Conservation (phyloP, 2,329 filamentous ascomycete species). For the Trichothecium sympodiale region DNA sequence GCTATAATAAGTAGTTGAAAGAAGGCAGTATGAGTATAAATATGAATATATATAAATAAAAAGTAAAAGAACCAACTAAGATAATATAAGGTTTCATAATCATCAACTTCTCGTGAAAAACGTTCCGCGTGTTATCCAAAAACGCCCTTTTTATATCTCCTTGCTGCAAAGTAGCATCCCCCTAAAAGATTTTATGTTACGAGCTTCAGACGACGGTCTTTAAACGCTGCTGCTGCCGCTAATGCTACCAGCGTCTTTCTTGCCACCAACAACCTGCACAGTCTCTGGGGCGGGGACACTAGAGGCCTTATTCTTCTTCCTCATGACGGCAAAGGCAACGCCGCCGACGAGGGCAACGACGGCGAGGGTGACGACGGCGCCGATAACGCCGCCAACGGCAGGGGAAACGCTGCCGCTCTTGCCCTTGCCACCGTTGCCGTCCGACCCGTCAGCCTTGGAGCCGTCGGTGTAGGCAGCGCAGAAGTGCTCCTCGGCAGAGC, state of each 20-base stretch:
- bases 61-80: too few relatives aligned
- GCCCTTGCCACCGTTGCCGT: constrained; percentile 1
- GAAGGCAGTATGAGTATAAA: too few relatives aligned
- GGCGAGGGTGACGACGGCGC: constrained; percentile 20
- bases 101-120: too few relatives aligned
- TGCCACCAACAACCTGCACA: constrained; percentile 7
- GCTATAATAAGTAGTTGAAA: too few relatives aligned
- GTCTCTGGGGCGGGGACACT: constrained; percentile 13
- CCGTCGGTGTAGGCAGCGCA: constrained; percentile 18
- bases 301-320: constrained; percentile 8
- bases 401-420: constrained; percentile 16
- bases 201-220: too few relatives aligned
- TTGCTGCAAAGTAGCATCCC: too few relatives aligned
- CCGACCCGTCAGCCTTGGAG: constrained; percentile 3
- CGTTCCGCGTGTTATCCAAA: too few relatives aligned
- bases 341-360: constrained; percentile 11
- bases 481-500: constrained; percentile 15
- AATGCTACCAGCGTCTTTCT: constrained; percentile 4
- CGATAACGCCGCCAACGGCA: constrained; percentile 20
- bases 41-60: too few relatives aligned
- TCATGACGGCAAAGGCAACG: constrained; percentile 12
- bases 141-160: too few relatives aligned
- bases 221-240: neutral
- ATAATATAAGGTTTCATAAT: too few relatives aligned
- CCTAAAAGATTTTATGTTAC: too few relatives aligned